A percentile compares a stretch with the other conserved stretches of the same genome.
These are phyloP conservation scores for Vitis rupestris DNA, from an alignment of 164 flowering plant genomes.

Conservation along the genomic window DNA sequence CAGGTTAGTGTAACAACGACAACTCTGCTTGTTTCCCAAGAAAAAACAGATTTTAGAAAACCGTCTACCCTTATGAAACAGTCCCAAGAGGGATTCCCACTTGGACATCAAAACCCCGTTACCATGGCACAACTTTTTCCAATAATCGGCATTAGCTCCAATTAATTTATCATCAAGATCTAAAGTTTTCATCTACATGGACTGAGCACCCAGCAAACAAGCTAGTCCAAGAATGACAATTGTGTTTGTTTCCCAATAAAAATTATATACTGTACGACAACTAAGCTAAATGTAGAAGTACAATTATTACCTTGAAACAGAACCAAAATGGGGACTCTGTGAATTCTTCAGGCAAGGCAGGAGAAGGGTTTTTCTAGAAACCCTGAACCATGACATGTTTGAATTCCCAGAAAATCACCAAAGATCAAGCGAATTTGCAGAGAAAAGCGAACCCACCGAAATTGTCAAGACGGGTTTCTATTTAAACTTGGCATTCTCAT, in stretches of 20 bases:
- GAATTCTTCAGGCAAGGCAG: constrained; percentile 10
- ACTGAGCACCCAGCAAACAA: background rate
- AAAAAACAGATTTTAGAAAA: background rate
- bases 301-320: constrained; percentile 19
- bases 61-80: background rate
- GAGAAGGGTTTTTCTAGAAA: constrained; percentile 20
- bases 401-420: background rate
- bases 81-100: background rate
- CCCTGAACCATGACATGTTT: constrained; percentile 35
- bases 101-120: constrained; percentile 13
- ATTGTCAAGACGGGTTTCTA: too few relatives aligned
- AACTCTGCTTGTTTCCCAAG: background rate
- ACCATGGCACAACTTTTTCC: background rate
- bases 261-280: background rate
- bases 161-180: constrained; percentile 10
- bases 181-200: constrained; percentile 1
- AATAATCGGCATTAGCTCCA: constrained; percentile 12
- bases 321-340: background rate
- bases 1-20: background rate
- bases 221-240: background rate
- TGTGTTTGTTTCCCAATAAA: background rate
- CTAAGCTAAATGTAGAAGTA: background rate
- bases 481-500: too few relatives aligned
- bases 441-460: too few relatives aligned
- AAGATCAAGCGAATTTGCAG: too few relatives aligned